Percentiles rank a stretch among this genome's conserved stretches.
Conservation (phyloP, 2,329 filamentous ascomycete species). For the Shiraia sp. region DNA sequence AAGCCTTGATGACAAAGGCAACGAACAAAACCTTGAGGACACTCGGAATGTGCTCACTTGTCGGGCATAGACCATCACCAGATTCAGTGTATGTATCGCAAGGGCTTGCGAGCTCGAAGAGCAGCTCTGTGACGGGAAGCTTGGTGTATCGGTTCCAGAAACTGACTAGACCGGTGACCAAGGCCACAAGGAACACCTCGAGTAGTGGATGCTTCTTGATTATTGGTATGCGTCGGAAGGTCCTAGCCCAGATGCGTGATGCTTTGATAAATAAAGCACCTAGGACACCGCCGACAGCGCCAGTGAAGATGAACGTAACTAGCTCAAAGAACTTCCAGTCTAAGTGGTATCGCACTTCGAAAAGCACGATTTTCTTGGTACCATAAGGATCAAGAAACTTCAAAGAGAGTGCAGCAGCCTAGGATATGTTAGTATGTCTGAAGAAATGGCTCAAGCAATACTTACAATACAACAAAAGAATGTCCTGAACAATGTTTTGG, state of each 20-base stretch:
- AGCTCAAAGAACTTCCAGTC: constrained; percentile 97
- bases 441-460: constrained; percentile 9
- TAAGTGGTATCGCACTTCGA: constrained; percentile 85
- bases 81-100: constrained; percentile 72
- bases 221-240: constrained; percentile 76
- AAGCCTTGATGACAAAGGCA: constrained; percentile 87
- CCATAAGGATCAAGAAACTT: constrained; percentile 97
- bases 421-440: constrained; percentile 9
- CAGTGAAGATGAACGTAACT: constrained; percentile 80
- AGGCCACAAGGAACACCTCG: constrained; percentile 84
- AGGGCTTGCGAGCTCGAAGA: constrained; percentile 88
- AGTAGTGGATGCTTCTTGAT: constrained; percentile 85
- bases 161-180: constrained; percentile 80
- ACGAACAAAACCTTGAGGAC: constrained; percentile 72
- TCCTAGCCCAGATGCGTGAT: constrained; percentile 84
- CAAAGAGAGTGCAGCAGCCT: constrained; percentile 78
- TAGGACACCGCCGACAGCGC: constrained; percentile 78
- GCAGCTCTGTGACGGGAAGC: constrained; percentile 83
- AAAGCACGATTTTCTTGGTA: constrained; percentile 94
- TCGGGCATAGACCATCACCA: constrained; percentile 79
- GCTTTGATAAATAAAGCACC: constrained; percentile 97
- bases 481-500: constrained; percentile 94
- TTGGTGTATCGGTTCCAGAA: constrained; percentile 95
- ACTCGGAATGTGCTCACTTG: constrained; percentile 73
- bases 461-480: constrained; percentile 95